Base-by-base conservation (phyloP, 1,139 yeast genomes). In the Taphrina confusa region DNA sequence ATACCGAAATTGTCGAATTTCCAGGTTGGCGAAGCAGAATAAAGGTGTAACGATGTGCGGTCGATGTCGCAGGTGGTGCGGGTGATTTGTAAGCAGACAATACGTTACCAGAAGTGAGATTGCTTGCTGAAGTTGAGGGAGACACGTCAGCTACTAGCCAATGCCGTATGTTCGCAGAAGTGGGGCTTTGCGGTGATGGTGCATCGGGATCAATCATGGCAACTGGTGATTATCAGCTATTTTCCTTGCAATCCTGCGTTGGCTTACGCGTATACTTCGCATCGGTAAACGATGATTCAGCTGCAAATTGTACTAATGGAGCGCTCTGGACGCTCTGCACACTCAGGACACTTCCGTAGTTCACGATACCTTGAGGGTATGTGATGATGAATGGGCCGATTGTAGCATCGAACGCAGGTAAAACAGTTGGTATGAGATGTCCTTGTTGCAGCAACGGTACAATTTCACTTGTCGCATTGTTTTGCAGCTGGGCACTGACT, bases 181-280 rank as follows among this genome's bases (percentile, higher is more conserved):
- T 33, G 9, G 58, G 58, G 16, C 44, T 54, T 23, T 31, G 30
- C 18, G 58, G 58, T 18, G 22, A 44, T 6, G 58, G 58, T 23
- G 58, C 58, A 34, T 54, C 58, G 12, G 51, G 51, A 28, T 54
- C 58, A 12, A 54, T 34, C 58, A 54, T 54, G 30, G 57, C 57
- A 23, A 52, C 49, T 45, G 30, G n/a, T n/a, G n/a, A n/a, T n/a
- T n/a, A n/a, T n/a, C n/a, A n/a, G n/a, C n/a, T n/a, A n/a, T n/a
- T n/a, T n/a, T n/a, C n/a, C n/a, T n/a, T n/a, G n/a, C n/a, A n/a
- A n/a, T n/a, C n/a, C n/a, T n/a, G n/a, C n/a, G n/a, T n/a, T n/a
- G n/a, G 27, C 52, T 25, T 8, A 33, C 39, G 20, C 8, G 52
- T 47, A 25, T 47, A 47, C 14, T 47, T 31, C 27, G 58, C 28